Conservation (phyloP, 2,329 filamentous ascomycete species). For the Fusarium austroafricanum region DNA sequence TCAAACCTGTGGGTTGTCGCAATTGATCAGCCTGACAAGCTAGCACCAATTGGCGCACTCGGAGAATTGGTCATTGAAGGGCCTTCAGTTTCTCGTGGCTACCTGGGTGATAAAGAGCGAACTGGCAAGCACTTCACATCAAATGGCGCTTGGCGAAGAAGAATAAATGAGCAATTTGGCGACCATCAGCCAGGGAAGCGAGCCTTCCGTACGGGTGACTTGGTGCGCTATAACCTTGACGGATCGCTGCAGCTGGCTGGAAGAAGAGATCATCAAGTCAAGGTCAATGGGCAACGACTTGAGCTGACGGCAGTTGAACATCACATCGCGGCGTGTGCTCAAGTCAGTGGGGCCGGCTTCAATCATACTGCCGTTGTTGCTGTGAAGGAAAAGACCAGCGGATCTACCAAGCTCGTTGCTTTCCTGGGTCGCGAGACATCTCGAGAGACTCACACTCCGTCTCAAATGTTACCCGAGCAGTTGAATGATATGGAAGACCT, state of each 20-base stretch:
- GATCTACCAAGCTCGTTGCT: not conserved
- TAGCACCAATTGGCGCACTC: slow-evolving; percentile 1
- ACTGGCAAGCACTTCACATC: not conserved
- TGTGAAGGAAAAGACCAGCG: not conserved
- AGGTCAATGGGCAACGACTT: slow-evolving; percentile 2
- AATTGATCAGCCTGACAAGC: not conserved
- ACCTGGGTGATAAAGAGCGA: not conserved
- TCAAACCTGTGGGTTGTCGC: slow-evolving; percentile 1
- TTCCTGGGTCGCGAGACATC: not conserved
- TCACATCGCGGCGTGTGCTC: not conserved
- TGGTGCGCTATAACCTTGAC: slow-evolving; percentile 6
- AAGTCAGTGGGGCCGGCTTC: not conserved
- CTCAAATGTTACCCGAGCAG: not conserved
- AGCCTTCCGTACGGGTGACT: not conserved
- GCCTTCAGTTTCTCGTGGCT: not conserved
- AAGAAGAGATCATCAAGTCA: slow-evolving; percentile 9
- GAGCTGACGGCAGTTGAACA: slow-evolving; percentile 4
- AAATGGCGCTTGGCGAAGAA: not conserved
- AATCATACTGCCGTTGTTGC: not conserved
- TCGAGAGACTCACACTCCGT: not conserved
- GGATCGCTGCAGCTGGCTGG: not conserved
- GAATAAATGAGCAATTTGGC: not conserved
- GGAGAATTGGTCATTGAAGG: slow-evolving; percentile 8
- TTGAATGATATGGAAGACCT: not conserved
- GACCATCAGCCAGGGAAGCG: not conserved